phyloP scores from a whole-genome alignment of 108 stramenopile genomes.

The Cyclostephanos invisitatus region DNA sequence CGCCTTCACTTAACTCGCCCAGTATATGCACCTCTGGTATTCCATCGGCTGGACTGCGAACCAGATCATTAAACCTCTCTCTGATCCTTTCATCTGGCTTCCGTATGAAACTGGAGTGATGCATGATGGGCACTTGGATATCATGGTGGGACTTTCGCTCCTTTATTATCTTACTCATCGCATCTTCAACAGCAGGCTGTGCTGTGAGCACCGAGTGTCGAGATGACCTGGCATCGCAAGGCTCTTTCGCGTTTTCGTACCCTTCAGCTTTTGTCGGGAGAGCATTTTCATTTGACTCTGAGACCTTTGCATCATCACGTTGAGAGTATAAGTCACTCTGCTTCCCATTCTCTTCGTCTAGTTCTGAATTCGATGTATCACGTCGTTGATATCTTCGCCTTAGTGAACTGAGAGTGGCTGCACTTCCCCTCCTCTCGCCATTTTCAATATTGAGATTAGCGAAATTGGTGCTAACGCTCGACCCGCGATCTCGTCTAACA shows the following conservation, averaged over 20 bases:
- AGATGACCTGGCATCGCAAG: neutral
- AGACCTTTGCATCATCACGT: neutral
- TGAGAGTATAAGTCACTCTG: neutral
- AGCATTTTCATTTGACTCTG: slow-evolving; percentile 5
- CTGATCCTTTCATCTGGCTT: slow-evolving; percentile 38
- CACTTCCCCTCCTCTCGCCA: slow-evolving; percentile 2
- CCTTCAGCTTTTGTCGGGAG: neutral
- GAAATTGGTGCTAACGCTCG: neutral
- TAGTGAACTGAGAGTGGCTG: slow-evolving; percentile 7
- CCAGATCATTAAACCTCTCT: slow-evolving; percentile 37
- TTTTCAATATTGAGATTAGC: slow-evolving; percentile 2
- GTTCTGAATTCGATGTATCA: slow-evolving; percentile 2
- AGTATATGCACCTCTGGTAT: slow-evolving; percentile 67
- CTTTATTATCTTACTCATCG: neutral
- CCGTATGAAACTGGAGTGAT: slow-evolving; percentile 39
- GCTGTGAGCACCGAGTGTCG: neutral
- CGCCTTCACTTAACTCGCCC: slow-evolving; percentile 58
- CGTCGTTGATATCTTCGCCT: slow-evolving; percentile 27
- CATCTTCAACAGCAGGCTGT: neutral
- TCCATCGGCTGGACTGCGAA: slow-evolving; percentile 40
- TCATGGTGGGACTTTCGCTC: slow-evolving; percentile 2
- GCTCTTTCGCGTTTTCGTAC: neutral
- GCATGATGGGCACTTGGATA: slow-evolving; percentile 15
- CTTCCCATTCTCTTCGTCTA: slow-evolving; percentile 9
- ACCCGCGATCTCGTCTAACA: neutral